A percentile compares a stretch with the other conserved stretches of the same genome.
Conservation (phyloP, 1,139 yeast genomes). For the Protomyces arabidopsidicola region DNA sequence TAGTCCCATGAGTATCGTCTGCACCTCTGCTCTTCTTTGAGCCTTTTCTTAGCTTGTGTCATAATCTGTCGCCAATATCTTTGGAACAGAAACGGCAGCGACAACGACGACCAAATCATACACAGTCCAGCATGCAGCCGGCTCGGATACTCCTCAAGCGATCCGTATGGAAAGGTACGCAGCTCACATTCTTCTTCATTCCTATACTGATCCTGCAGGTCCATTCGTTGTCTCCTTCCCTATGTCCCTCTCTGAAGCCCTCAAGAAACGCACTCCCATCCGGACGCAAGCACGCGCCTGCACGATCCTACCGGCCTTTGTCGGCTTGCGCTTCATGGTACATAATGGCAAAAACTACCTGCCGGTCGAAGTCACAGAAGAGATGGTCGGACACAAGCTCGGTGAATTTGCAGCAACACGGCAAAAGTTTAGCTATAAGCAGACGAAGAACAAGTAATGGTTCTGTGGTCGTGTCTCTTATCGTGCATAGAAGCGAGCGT, state of each 20-base stretch:
- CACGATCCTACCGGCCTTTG: conserved; percentile 90
- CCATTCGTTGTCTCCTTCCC: conserved; percentile 84
- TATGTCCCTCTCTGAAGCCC: conserved; percentile 73
- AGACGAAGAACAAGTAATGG: conserved; percentile 23
- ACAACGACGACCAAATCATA: no score
- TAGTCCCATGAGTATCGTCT: no score
- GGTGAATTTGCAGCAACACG: conserved; percentile 96
- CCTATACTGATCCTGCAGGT: conserved; percentile 45
- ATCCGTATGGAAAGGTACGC: conserved; percentile 70
- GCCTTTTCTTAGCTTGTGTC: no score
- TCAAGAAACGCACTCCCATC: conserved; percentile 73
- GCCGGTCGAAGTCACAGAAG: conserved; percentile 79
- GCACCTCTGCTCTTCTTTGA: no score
- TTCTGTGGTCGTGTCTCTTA: no score
- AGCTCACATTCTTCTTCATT: background rate
- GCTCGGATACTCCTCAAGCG: conserved; percentile 51
- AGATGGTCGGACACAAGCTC: conserved; percentile 94
- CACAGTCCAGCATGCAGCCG: conserved; percentile 51
- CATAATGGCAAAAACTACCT: conserved; percentile 96
- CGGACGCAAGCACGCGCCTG: conserved; percentile 93
- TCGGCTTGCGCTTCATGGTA: conserved; percentile 73
- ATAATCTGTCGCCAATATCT: no score
- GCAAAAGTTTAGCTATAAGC: conserved; percentile 36
- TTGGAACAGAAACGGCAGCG: no score
- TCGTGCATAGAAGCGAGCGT: no score